Evolutionary conservation across 2,329 filamentous ascomycete species (phyloP).

Genomic region (Aphanocladium album): DNA sequence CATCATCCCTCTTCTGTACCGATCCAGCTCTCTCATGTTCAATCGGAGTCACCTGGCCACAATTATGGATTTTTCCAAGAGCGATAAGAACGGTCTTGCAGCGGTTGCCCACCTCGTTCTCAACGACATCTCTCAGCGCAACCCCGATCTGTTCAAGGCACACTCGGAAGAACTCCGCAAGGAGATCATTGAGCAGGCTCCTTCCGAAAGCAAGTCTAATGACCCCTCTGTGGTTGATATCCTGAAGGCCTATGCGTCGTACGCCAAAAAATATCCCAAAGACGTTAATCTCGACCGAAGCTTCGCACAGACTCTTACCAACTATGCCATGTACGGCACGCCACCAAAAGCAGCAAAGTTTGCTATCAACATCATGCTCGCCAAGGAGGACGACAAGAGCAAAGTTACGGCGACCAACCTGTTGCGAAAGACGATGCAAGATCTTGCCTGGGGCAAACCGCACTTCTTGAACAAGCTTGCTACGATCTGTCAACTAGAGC

Average conservation of each 20-base stretch:
- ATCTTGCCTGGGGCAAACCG: conserved; percentile 66
- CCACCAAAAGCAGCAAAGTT: conserved; percentile 87
- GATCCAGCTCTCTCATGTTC: conserved; percentile 78
- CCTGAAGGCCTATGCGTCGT: conserved; percentile 88
- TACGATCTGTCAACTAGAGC: conserved; percentile 67
- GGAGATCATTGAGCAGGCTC: conserved; percentile 75
- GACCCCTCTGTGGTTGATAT: conserved; percentile 78
- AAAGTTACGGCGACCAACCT: conserved; percentile 81
- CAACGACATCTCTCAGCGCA: conserved; percentile 84
- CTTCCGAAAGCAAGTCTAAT: conserved; percentile 61
- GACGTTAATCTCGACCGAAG: conserved; percentile 79
- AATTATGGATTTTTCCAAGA: conserved; percentile 83
- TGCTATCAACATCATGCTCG: conserved; percentile 83
- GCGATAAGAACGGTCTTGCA: conserved; percentile 73
- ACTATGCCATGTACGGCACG: conserved; percentile 75
- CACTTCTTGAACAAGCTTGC: conserved; percentile 73
- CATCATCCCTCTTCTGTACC: conserved; percentile 75
- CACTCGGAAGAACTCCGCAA: conserved; percentile 90
- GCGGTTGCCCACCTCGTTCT: conserved; percentile 80
- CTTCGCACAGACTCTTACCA: conserved; percentile 74
- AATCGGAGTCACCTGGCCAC: conserved; percentile 90
- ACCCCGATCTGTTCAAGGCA: conserved; percentile 85
- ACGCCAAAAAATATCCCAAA: conserved; percentile 76
- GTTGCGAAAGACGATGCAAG: conserved; percentile 67
- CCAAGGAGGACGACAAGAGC: conserved; percentile 66